Evolutionary conservation across 805 yeast genomes (phyloP), one percentile per base, ranked within the genome.

Genomic region (Blastobotrys peoriensis): DNA sequence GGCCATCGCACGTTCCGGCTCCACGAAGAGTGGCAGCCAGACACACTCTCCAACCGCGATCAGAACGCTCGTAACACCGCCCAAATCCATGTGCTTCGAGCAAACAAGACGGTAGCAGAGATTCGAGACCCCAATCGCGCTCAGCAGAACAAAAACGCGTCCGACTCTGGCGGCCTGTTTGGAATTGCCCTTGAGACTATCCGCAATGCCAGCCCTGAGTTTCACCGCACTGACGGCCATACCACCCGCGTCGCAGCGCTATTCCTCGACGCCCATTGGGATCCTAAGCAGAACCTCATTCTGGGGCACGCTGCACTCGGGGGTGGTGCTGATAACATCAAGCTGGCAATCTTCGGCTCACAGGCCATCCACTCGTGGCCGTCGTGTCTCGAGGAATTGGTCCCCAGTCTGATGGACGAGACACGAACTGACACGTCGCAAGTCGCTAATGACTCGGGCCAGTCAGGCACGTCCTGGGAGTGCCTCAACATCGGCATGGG

Each of bases 341-440:
- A 79, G 51, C 65, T 93, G 44, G 98, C 95, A 1, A 87, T 93
- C 6, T 91, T 89, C 64, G 98, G 98, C 4, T 81, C 95, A 4
- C 98, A 93, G 58, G 93, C 95, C 0, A 53, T 87, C 9, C 89
- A 85, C 61, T 77, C 95, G 1, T 93, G 95, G 94, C 98, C 98
- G n/a, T 63, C 74, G n/a, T 75, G 74, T 45, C 69, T 87, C 49
- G 93, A 87, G 46, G 81, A 79, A 33, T 62, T 93, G 3, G 75
- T 75, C 3, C 76, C 81, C 1, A 67, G 78, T 23, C 86, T 89
- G 54, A 66, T 79, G 19, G 97, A 93, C 58, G 72, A 73, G n/a
- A 83, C 93, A 0, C 71, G 59, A 13, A 69, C 84, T 5, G 75
- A 79, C 44, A 75, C 70, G 0, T 60, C 60, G 1, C 85, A 84